Conservation (phyloP, 306 rosid genomes). For the Astragalus glycyphyllos region DNA sequence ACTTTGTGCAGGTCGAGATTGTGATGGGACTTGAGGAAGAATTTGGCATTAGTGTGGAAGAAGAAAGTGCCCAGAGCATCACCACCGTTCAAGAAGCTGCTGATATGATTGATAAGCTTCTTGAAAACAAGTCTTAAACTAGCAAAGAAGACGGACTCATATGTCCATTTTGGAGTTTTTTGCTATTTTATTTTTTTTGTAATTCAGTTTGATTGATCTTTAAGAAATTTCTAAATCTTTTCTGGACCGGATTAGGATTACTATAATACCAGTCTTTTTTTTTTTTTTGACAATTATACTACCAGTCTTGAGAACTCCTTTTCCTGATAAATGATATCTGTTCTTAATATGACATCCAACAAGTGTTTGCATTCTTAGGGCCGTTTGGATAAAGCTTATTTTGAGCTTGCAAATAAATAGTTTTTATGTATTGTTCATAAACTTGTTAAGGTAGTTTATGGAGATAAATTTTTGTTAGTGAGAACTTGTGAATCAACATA, state of each 20-base stretch:
- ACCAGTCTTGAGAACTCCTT: constrained; percentile 27
- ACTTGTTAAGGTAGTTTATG: too few species aligned
- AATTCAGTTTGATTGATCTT: constrained; percentile 27
- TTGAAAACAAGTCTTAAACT: constrained; percentile 55
- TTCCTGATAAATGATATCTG: background rate
- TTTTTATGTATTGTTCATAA: too few species aligned
- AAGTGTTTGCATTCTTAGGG: constrained; percentile 7
- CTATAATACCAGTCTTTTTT: constrained; percentile 32
- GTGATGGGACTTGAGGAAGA: constrained; percentile 98
- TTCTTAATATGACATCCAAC: background rate
- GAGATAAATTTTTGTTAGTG: too few species aligned
- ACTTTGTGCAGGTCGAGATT: constrained; percentile 78
- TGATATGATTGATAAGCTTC: constrained; percentile 79
- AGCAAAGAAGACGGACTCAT: constrained; percentile 15
- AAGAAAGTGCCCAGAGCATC: constrained; percentile 90
- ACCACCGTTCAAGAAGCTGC: constrained; percentile 96
- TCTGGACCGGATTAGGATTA: constrained; percentile 22
- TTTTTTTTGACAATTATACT: too few species aligned
- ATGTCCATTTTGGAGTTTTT: constrained; percentile 21
- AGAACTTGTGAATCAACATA: too few species aligned
- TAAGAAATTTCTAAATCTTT: constrained; percentile 39
- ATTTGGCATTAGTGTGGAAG: constrained; percentile 74
- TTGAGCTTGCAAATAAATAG: too few species aligned
- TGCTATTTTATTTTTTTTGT: too few species aligned
- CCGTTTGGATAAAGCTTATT: too few species aligned